These are phyloP conservation scores for Umbelopsis sp. DNA, from an alignment of 192 early-diverging fungal species.

Conservation along the genomic window DNA sequence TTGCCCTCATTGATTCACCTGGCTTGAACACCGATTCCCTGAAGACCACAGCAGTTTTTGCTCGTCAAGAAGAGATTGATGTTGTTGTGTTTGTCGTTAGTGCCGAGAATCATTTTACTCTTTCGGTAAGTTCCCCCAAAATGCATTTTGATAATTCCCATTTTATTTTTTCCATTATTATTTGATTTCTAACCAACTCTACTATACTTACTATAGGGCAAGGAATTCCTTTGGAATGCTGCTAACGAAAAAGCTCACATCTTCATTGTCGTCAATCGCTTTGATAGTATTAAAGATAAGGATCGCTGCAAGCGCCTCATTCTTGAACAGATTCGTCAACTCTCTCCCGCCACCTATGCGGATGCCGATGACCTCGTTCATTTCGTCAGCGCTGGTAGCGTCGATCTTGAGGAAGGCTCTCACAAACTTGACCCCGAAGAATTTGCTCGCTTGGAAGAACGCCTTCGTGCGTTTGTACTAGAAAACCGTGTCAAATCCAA, in stretches of 20 bases:
- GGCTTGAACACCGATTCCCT: slow-evolving; percentile 97
- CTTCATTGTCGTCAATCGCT: slow-evolving; percentile 98
- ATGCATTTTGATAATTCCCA: not conserved
- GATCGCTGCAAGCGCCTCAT: slow-evolving; percentile 94
- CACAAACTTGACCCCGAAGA: slow-evolving; percentile 47
- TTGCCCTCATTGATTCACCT: slow-evolving; percentile 97
- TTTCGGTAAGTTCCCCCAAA: slow-evolving; percentile 68
- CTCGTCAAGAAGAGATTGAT: slow-evolving; percentile 98
- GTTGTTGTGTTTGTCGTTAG: slow-evolving; percentile 99
- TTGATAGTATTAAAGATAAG: slow-evolving; percentile 92
- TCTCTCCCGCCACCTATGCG: slow-evolving; percentile 91
- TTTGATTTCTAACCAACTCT: not conserved
- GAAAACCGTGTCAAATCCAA: slow-evolving; percentile 95
- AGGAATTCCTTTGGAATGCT: slow-evolving; percentile 94
- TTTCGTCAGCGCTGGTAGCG: slow-evolving; percentile 83
- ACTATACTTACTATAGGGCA: slow-evolving; percentile 61
- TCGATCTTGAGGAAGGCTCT: slow-evolving; percentile 34
- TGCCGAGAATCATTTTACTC: slow-evolving; percentile 99
- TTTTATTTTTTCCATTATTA: too few species aligned
- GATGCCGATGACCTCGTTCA: slow-evolving; percentile 93
- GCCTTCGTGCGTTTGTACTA: slow-evolving; percentile 88
- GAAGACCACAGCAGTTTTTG: slow-evolving; percentile 96
- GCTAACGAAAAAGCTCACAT: slow-evolving; percentile 99
- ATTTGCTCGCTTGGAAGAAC: slow-evolving; percentile 84
- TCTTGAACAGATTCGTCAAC: slow-evolving; percentile 93